Evolutionary conservation across 1,284 basidiomycete species (phyloP).

Genomic region (Chalciporus sp.): DNA sequence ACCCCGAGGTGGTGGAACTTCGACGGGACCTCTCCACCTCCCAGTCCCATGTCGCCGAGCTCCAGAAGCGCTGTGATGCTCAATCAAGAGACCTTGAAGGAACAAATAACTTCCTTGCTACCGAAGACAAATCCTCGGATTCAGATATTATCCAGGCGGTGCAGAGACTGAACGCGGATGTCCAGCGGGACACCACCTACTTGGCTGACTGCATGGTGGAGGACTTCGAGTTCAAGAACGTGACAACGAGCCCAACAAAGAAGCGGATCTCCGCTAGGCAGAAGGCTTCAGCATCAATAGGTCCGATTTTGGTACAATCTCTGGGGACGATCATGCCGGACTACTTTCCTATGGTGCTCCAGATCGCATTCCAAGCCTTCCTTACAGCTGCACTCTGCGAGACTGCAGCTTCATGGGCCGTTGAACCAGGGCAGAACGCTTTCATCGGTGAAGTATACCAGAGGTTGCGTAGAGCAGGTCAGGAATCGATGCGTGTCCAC

Average conservation of each 20-base stretch:
- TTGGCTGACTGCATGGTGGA: conserved; percentile 10
- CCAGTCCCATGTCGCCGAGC: conserved; percentile 2
- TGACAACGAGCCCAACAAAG: background rate
- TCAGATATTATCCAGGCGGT: conserved; percentile 6
- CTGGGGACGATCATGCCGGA: background rate
- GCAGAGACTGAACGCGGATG: conserved; percentile 12
- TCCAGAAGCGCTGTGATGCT: conserved; percentile 7
- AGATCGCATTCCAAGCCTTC: conserved; percentile 11
- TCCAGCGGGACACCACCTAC: conserved; percentile 9
- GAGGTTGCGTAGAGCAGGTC: conserved; percentile 10
- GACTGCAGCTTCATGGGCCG: conserved; percentile 10
- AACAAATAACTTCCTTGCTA: conserved; percentile 7
- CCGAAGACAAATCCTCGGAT: conserved; percentile 18
- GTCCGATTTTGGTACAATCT: conserved; percentile 1
- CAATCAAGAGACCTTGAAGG: conserved; percentile 12
- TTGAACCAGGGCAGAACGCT: conserved; percentile 3
- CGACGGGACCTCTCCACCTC: conserved; percentile 8
- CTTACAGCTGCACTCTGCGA: conserved; percentile 2
- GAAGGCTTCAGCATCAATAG: background rate
- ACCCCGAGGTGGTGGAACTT: conserved; percentile 8
- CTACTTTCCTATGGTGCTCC: conserved; percentile 9
- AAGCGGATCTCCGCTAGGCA: background rate
- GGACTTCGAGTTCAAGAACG: conserved; percentile 1
- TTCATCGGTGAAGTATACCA: conserved; percentile 11
- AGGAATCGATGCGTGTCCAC: background rate